Evolutionary conservation across 176 grass and related monocot species (phyloP).

Genomic region (Carex cristatella): DNA sequence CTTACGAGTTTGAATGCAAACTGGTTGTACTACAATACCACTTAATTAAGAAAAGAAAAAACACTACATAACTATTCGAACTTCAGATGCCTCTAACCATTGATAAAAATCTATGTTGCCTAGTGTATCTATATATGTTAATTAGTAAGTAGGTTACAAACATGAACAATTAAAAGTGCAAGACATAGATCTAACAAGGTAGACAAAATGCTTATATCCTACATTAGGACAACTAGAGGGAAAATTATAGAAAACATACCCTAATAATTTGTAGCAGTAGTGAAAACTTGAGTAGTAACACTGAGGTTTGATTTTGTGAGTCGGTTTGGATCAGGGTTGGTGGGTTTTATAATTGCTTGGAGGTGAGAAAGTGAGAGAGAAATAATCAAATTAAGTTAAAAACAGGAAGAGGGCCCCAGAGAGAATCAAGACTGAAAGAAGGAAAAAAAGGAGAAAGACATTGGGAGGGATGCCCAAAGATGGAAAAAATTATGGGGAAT

Average conservation of each 20-base stretch:
- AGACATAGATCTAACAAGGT: not conserved
- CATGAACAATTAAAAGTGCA: not conserved
- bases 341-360: slow-evolving; percentile 35
- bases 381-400: slow-evolving; percentile 18
- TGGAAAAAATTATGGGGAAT: slow-evolving; percentile 62
- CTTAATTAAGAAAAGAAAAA: too few species aligned
- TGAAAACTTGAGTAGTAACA: not conserved
- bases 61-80: not conserved
- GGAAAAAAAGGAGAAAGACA: slow-evolving; percentile 74
- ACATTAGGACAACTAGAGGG: not conserved
- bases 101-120: not conserved
- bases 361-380: slow-evolving; percentile 14
- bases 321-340: slow-evolving; percentile 15
- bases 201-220: not conserved
- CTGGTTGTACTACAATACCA: too few species aligned
- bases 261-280: not conserved
- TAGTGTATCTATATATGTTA: not conserved
- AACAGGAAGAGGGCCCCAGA: slow-evolving; percentile 18
- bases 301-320: slow-evolving; percentile 8
- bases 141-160: not conserved
- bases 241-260: slow-evolving; percentile 13
- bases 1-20: too few species aligned
- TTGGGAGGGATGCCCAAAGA: slow-evolving; percentile 40
- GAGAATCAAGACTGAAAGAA: slow-evolving; percentile 58
- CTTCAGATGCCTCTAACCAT: not conserved